phyloP scores from a whole-genome alignment of 495 filamentous ascomycete genomes.

The Durotheca rogersii region DNA sequence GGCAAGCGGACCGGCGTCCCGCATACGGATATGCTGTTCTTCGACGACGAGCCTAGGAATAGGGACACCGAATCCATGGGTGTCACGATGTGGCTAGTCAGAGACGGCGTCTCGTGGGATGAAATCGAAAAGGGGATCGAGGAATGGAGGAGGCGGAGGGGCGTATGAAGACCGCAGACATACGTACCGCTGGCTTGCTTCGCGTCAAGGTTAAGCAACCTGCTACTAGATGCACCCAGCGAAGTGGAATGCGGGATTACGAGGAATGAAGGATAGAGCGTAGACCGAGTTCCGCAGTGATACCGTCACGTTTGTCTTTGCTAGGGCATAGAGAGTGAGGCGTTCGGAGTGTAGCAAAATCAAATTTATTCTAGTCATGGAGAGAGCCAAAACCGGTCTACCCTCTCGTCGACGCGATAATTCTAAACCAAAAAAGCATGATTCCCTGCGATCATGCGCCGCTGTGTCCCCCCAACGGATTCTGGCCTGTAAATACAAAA shows the following conservation, averaged over 20 bases:
- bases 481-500: neutral
- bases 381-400: too few relatives aligned
- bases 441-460: constrained; percentile 17
- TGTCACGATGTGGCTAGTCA: constrained; percentile 78
- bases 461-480: neutral
- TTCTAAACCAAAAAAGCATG: too few relatives aligned
- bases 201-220: too few relatives aligned
- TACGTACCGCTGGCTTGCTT: too few relatives aligned
- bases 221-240: too few relatives aligned
- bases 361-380: too few relatives aligned
- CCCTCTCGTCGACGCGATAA: too few relatives aligned
- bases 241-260: too few relatives aligned
- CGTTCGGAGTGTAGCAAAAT: constrained; percentile 8
- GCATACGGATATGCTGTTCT: constrained; percentile 91
- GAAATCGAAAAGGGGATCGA: constrained; percentile 79
- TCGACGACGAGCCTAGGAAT: constrained; percentile 91
- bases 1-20: constrained; percentile 63
- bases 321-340: neutral
- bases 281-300: too few relatives aligned
- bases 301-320: too few relatives aligned
- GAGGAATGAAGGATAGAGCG: neutral
- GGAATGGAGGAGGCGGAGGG: constrained; percentile 78
- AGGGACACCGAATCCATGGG: constrained; percentile 80
- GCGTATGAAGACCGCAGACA: constrained; percentile 31
- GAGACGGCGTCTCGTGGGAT: constrained; percentile 73